phyloP scores from a whole-genome alignment of 2,329 filamentous ascomycete species.

The Beauveria sp. region DNA sequence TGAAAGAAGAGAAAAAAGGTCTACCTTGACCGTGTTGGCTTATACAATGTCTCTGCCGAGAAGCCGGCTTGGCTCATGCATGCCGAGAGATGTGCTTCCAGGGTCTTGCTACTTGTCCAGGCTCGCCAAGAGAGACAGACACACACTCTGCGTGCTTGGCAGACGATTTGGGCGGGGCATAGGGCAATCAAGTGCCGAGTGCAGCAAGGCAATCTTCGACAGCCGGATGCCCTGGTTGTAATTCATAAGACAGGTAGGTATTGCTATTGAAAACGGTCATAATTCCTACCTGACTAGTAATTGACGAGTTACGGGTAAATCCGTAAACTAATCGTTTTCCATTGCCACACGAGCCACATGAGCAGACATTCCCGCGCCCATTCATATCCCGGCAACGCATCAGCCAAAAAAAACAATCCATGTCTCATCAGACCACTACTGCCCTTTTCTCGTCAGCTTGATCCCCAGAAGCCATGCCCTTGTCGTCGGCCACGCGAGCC shows the following conservation, averaged over 20 bases:
- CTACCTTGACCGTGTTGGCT: background rate
- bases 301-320: background rate
- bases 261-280: too few species aligned
- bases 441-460: background rate
- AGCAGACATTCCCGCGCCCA: background rate
- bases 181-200: background rate
- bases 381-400: background rate
- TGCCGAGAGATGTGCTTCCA: background rate
- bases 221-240: too few species aligned
- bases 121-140: too few species aligned
- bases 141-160: background rate
- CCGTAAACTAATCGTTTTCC: too few species aligned
- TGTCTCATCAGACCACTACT: background rate
- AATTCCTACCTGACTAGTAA: background rate
- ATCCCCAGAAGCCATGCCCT: background rate
- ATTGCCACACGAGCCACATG: background rate
- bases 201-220: background rate
- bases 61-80: background rate
- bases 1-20: too few species aligned
- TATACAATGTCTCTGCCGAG: background rate
- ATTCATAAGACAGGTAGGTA: too few species aligned
- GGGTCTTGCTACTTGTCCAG: background rate
- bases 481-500: too few species aligned
- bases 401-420: background rate
- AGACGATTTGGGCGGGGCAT: slow-evolving; percentile 1